phyloP scores from a whole-genome alignment of 2,329 filamentous ascomycete genomes.

The Chalara sp. region DNA sequence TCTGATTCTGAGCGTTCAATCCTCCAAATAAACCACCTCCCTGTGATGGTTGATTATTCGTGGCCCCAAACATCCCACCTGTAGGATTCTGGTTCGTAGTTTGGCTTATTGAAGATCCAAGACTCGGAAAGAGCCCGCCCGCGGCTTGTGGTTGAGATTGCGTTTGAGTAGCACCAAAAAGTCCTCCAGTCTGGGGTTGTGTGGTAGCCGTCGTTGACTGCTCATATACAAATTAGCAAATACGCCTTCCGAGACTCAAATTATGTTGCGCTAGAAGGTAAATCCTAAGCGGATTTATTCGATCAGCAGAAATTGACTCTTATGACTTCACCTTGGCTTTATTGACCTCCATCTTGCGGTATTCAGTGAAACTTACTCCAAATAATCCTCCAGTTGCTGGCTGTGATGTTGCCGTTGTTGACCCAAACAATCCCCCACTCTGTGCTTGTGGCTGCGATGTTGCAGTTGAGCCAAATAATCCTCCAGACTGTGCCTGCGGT shows the following conservation, averaged over 20 bases:
- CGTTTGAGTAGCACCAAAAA: constrained; percentile 24
- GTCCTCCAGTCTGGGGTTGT: constrained; percentile 17
- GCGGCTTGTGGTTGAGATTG: constrained; percentile 14
- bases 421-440: constrained; percentile 16
- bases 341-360: too few relatives aligned
- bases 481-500: constrained; percentile 14
- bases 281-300: too few relatives aligned
- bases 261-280: too few relatives aligned
- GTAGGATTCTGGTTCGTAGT: constrained; percentile 5
- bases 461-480: constrained; percentile 24
- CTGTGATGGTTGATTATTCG: constrained; percentile 3
- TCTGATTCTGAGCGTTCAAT: constrained; percentile 20
- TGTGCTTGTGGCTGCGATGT: constrained; percentile 7
- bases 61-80: constrained; percentile 25
- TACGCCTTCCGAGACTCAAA: too few relatives aligned
- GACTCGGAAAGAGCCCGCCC: constrained; percentile 25
- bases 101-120: background rate
- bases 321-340: too few relatives aligned
- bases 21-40: constrained; percentile 22
- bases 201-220: constrained; percentile 9
- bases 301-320: too few relatives aligned
- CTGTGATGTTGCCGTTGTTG: constrained; percentile 10
- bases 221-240: too few relatives aligned
- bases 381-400: constrained; percentile 23
- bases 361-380: constrained; percentile 8